A percentile compares a stretch with the other conserved stretches of the same genome.
Conservation (phyloP, 2,329 filamentous ascomycete genomes). For the Stylonectria norvegica region DNA sequence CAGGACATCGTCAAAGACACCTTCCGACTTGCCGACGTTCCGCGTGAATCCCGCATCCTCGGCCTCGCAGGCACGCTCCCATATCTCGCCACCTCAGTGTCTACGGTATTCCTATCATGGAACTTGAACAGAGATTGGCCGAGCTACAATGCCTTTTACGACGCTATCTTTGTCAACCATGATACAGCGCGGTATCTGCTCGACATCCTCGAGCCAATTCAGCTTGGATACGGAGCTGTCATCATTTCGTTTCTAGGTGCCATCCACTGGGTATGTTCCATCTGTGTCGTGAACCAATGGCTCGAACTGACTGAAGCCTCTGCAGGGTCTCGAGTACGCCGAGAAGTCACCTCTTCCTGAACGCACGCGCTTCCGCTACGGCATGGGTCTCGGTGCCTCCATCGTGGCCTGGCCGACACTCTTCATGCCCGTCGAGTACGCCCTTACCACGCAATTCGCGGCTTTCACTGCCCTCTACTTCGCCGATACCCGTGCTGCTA, state of each 20-base stretch:
- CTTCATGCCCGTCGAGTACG: slow-evolving; percentile 78
- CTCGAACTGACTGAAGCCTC: neutral
- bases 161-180: slow-evolving; percentile 58
- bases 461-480: slow-evolving; percentile 86
- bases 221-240: slow-evolving; percentile 86
- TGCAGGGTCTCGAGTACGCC: slow-evolving; percentile 73
- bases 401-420: slow-evolving; percentile 87
- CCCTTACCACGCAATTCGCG: slow-evolving; percentile 79
- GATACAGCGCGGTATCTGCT: slow-evolving; percentile 71
- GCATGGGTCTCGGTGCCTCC: slow-evolving; percentile 75
- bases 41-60: slow-evolving; percentile 63
- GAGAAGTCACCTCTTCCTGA: slow-evolving; percentile 56
- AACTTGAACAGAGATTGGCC: slow-evolving; percentile 69
- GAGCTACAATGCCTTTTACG: slow-evolving; percentile 54
- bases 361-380: slow-evolving; percentile 76
- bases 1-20: slow-evolving; percentile 66
- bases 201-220: slow-evolving; percentile 75
- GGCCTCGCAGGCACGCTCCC: slow-evolving; percentile 78
- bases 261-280: slow-evolving; percentile 69
- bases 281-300: neutral
- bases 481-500: slow-evolving; percentile 70
- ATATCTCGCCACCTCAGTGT: slow-evolving; percentile 78
- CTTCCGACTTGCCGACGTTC: slow-evolving; percentile 62
- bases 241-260: slow-evolving; percentile 93
- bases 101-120: slow-evolving; percentile 79